These are phyloP conservation scores for Cystobasidium pallidum DNA, from an alignment of 1,284 basidiomycete genomes.

Conservation along the genomic window DNA sequence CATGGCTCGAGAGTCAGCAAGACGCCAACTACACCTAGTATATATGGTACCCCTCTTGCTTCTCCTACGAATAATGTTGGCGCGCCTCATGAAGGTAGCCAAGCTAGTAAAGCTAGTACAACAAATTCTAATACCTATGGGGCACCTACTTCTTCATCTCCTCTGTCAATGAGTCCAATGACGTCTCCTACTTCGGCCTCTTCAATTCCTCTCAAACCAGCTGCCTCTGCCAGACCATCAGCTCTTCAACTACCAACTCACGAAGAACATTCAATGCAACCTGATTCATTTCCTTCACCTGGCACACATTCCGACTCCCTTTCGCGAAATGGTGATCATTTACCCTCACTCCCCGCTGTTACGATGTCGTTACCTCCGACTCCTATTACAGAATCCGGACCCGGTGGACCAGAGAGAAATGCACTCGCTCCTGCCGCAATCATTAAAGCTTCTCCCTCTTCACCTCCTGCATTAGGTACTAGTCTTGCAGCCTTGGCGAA, in stretches of 20 bases:
- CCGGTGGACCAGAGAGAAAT: background rate
- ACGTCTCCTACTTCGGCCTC: conserved; percentile 16
- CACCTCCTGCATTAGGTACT: conserved; percentile 16
- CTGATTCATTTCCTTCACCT: conserved; percentile 17
- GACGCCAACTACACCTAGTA: conserved; percentile 15
- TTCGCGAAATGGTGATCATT: background rate
- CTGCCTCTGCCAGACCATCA: conserved; percentile 8
- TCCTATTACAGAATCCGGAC: background rate
- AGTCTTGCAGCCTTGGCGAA: conserved; percentile 7
- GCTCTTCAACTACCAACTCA: conserved; percentile 11
- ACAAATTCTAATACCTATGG: conserved; percentile 2
- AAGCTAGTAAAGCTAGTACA: background rate
- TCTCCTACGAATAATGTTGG: background rate
- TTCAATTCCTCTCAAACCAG: conserved; percentile 14
- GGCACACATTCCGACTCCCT: background rate
- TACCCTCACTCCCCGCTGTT: background rate
- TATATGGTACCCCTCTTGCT: conserved; percentile 6
- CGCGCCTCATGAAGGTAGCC: background rate
- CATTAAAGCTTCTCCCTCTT: conserved; percentile 25
- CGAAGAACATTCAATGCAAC: conserved; percentile 20
- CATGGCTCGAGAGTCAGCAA: conserved; percentile 1
- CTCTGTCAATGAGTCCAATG: conserved; percentile 21
- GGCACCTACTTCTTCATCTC: conserved; percentile 19
- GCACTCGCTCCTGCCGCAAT: conserved; percentile 27
- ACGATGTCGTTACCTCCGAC: conserved; percentile 12